Evolutionary conservation across 352 stramenopile species (phyloP).

Genomic region (Phytophthora pinifolia): DNA sequence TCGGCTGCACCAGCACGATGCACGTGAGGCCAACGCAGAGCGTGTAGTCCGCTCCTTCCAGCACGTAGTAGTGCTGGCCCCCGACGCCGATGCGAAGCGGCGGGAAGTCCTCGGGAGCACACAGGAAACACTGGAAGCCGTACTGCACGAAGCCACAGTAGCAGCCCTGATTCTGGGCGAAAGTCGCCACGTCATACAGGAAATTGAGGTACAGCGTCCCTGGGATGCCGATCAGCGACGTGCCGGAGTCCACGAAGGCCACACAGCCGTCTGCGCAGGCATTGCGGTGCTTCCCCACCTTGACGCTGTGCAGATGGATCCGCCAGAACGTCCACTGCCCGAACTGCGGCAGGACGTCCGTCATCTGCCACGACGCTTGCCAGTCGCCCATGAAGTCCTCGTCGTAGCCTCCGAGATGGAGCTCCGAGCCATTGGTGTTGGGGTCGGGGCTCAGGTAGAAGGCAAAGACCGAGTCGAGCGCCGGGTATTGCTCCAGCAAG

Average conservation of each 20-base stretch:
- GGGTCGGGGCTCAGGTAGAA: conserved; percentile 95
- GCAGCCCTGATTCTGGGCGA: conserved; percentile 60
- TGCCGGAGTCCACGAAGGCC: conserved; percentile 97
- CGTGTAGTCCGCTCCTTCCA: conserved; percentile 73
- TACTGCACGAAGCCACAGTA: conserved; percentile 83
- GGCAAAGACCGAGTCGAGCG: conserved; percentile 89
- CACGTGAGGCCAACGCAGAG: conserved; percentile 79
- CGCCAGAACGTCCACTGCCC: conserved; percentile 86
- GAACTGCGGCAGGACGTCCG: conserved; percentile 74
- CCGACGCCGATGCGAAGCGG: conserved; percentile 65
- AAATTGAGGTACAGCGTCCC: conserved; percentile 75
- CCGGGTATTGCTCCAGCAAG: conserved; percentile 60
- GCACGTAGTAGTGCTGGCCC: conserved; percentile 61
- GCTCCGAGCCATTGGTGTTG: conserved; percentile 69
- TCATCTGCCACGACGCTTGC: conserved; percentile 64
- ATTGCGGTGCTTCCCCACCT: conserved; percentile 47
- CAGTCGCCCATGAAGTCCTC: conserved; percentile 44
- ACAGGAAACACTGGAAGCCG: conserved; percentile 84
- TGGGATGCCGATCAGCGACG: conserved; percentile 94
- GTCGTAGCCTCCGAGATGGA: conserved; percentile 76
- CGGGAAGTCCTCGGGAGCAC: conserved; percentile 61
- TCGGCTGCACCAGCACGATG: conserved; percentile 74
- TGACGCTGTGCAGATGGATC: conserved; percentile 66
- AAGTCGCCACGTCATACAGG: conserved; percentile 65
- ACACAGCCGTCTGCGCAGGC: conserved; percentile 61